A percentile compares a stretch with the other conserved stretches of the same genome.
Conservation (phyloP, 2,329 filamentous ascomycete genomes). For the Helicocarpus griseus region DNA sequence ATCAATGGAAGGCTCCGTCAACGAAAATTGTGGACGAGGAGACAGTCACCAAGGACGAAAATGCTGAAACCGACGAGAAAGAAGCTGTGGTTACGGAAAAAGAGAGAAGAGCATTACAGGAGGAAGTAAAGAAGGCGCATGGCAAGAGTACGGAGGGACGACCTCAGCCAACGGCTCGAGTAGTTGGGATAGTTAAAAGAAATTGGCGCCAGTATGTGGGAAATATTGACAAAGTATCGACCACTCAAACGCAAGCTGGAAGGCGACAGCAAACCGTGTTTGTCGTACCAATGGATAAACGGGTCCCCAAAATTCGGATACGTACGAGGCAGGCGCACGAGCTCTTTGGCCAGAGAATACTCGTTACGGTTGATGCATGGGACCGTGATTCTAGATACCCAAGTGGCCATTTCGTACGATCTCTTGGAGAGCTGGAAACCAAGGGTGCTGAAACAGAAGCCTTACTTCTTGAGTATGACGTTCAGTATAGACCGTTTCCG, state of each 20-base stretch:
- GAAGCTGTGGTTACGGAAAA: conserved; percentile 76
- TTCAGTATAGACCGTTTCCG: conserved; percentile 94
- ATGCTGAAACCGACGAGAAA: conserved; percentile 68
- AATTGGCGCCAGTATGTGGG: conserved; percentile 99
- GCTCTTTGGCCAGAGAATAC: conserved; percentile 77
- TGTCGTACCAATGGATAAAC: conserved; percentile 94
- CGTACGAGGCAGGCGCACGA: conserved; percentile 84
- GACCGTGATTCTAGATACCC: conserved; percentile 88
- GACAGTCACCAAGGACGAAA: conserved; percentile 82
- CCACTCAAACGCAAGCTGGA: conserved; percentile 62
- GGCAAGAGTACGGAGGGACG: conserved; percentile 64
- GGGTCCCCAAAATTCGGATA: conserved; percentile 89
- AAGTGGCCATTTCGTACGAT: conserved; percentile 85
- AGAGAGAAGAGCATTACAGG: conserved; percentile 77
- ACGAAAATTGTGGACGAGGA: conserved; percentile 96
- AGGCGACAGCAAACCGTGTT: conserved; percentile 88
- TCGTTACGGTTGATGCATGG: conserved; percentile 94
- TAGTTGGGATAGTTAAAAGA: conserved; percentile 85
- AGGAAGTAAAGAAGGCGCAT: conserved; percentile 81
- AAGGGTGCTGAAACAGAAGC: conserved; percentile 98
- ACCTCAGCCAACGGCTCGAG: conserved; percentile 80
- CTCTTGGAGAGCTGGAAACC: conserved; percentile 84
- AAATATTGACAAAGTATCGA: conserved; percentile 80
- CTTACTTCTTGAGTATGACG: conserved; percentile 85
- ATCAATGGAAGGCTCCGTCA: conserved; percentile 94